Conservation (phyloP, 805 yeast species). For the Torulaspora microellipsoides region DNA sequence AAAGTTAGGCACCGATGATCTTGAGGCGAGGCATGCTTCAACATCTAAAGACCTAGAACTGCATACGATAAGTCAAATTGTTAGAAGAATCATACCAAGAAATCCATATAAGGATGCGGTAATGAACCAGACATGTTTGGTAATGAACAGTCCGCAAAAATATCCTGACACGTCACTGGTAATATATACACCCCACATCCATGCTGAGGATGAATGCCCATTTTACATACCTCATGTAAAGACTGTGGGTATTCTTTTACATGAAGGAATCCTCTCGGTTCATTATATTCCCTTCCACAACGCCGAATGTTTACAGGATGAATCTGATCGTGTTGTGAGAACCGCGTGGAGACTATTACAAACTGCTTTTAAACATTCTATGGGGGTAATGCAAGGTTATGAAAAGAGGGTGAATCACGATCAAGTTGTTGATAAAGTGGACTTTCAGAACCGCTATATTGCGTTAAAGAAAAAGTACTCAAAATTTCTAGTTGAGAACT, state of each 20-base stretch:
- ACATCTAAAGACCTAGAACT: constrained; percentile 24
- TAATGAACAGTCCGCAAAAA: constrained; percentile 33
- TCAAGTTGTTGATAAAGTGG: constrained; percentile 71
- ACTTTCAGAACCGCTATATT: constrained; percentile 79
- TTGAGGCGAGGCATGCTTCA: constrained; percentile 35
- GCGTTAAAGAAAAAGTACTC: constrained; percentile 79
- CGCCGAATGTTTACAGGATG: constrained; percentile 34
- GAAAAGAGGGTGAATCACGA: constrained; percentile 87
- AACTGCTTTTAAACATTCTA: constrained; percentile 79
- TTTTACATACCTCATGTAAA: constrained; percentile 84
- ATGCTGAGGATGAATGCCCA: constrained; percentile 58
- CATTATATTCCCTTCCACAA: constrained; percentile 65
- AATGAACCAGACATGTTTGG: constrained; percentile 78
- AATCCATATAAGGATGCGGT: constrained; percentile 82
- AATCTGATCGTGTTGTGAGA: constrained; percentile 60
- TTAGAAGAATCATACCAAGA: constrained; percentile 87
- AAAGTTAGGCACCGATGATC: constrained; percentile 39
- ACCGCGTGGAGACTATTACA: constrained; percentile 76
- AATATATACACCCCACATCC: constrained; percentile 74
- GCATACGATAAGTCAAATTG: constrained; percentile 46
- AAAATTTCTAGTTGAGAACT: constrained; percentile 62
- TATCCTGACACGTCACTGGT: constrained; percentile 46
- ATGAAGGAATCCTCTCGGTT: constrained; percentile 49
- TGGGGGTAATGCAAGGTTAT: constrained; percentile 79
- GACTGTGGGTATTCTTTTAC: constrained; percentile 67